Evolutionary conservation across 768 basidiomycete genomes (phyloP), one percentile per base, ranked within the genome.

Genomic region (Postia placenta): DNA sequence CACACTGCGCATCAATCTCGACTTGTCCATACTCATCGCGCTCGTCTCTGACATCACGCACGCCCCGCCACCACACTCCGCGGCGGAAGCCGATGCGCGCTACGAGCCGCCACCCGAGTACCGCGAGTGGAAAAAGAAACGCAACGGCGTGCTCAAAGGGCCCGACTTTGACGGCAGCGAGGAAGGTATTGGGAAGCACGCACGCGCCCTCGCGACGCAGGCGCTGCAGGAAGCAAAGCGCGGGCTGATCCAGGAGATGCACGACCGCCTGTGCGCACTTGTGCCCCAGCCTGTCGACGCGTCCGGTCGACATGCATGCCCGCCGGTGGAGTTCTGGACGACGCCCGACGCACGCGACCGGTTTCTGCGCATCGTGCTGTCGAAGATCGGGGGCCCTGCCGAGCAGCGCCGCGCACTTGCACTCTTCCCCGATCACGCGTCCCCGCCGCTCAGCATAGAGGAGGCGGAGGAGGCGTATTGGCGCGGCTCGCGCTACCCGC

Each of bases 11-110:
- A 73, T 95, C 64, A 88, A 92, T 55, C 75, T 93, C 27, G 92
- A 95, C 60, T 72, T 95, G 11, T 92, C 89, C 0, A 74, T 87
- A 1, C 75, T 95, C 40, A 85, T 95, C 47, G 91, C 92, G 0
- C 74, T 58, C 17, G 51, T 58, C 1, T 58, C 57, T 23, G 57
- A 58, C 52, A 58, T 58, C 48, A 55, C 57, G 1, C 57, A 58
- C 33, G 35, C 57, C 9, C 50, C 47, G 1, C 48, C 91, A 0
- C 92, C 91, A 0, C 36, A 51, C 0, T 71, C 74, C 0, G 55
- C 74, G 0, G 75, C 77, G 12, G 84, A 83, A 27, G 81, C 88
- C 0, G 71, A 80, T 17, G 60, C 64, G 11, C 75, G 86, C 3
- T 94, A 90, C 58, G 71, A 80, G 9, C 79, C 83, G 3, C 69